Conservation (phyloP, 2,329 filamentous ascomycete species). For the Calonectria naviculata region DNA sequence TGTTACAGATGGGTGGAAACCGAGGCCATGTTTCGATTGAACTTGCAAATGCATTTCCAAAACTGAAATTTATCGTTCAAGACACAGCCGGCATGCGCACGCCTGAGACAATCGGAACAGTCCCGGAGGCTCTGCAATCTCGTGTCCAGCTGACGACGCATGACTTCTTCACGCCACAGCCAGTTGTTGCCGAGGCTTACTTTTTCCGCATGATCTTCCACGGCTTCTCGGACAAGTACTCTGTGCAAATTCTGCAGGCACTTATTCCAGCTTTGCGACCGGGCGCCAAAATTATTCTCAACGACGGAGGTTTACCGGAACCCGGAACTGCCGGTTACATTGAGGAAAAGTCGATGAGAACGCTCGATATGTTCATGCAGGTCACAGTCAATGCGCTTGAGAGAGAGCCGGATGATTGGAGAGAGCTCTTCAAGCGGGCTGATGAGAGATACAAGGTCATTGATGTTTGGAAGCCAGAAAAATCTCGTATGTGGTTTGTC, state of each 20-base stretch:
- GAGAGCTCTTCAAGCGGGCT: slow-evolving; percentile 3
- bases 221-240: slow-evolving; percentile 48
- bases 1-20: slow-evolving; percentile 33
- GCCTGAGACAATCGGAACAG: background rate
- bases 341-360: background rate
- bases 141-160: slow-evolving; percentile 29
- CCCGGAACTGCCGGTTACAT: background rate
- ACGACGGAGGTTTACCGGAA: slow-evolving; percentile 24
- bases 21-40: slow-evolving; percentile 37
- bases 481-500: slow-evolving; percentile 31
- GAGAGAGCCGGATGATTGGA: background rate
- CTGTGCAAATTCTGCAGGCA: slow-evolving; percentile 42
- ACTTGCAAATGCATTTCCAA: slow-evolving; percentile 37
- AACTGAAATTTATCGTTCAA: slow-evolving; percentile 58
- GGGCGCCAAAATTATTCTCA: slow-evolving; percentile 40
- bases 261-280: slow-evolving; percentile 23
- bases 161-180: slow-evolving; percentile 43
- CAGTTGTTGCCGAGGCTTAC: slow-evolving; percentile 39
- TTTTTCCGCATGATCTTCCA: slow-evolving; percentile 49
- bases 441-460: slow-evolving; percentile 19
- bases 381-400: background rate
- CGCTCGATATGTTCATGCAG: background rate
- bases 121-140: background rate
- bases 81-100: slow-evolving; percentile 53
- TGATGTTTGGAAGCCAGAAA: slow-evolving; percentile 27